These are phyloP conservation scores for Hevea brasiliensis DNA, from an alignment of 345 rosid species.

Conservation along the genomic window DNA sequence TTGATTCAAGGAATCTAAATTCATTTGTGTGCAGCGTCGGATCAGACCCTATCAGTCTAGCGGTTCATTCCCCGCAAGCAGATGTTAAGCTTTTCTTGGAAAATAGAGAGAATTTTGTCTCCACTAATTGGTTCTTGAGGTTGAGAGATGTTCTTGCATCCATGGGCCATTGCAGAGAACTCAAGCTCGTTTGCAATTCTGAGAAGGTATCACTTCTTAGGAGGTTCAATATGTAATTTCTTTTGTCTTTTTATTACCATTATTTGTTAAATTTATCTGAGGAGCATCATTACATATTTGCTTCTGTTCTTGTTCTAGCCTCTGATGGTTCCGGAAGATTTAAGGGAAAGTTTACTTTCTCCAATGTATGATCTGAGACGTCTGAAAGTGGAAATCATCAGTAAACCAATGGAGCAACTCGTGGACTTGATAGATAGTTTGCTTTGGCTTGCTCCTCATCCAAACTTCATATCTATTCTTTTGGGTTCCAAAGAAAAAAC, in stretches of 20 bases:
- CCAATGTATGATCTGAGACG: neutral
- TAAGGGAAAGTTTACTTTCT: neutral
- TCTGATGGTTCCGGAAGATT: neutral
- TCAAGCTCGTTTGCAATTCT: neutral
- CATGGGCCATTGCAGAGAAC: constrained; percentile 15
- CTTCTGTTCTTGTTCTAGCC: neutral
- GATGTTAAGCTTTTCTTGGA: neutral
- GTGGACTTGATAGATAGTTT: neutral
- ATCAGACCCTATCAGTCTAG: neutral
- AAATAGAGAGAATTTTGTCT: neutral
- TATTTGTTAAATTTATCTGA: neutral
- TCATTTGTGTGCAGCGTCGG: neutral
- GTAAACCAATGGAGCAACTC: neutral
- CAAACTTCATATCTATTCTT: neutral
- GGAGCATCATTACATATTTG: too few species aligned
- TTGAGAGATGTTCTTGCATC: constrained; percentile 6
- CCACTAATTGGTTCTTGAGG: neutral
- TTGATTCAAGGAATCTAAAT: neutral
- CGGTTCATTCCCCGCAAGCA: neutral
- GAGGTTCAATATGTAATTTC: neutral
- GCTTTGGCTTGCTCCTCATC: constrained; percentile 7
- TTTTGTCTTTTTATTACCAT: neutral
- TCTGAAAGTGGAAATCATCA: neutral
- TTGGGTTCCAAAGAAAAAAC: neutral
- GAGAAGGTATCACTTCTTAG: neutral